phyloP scores from a whole-genome alignment of 495 filamentous ascomycete genomes.

The Eremomyces bilateralis region DNA sequence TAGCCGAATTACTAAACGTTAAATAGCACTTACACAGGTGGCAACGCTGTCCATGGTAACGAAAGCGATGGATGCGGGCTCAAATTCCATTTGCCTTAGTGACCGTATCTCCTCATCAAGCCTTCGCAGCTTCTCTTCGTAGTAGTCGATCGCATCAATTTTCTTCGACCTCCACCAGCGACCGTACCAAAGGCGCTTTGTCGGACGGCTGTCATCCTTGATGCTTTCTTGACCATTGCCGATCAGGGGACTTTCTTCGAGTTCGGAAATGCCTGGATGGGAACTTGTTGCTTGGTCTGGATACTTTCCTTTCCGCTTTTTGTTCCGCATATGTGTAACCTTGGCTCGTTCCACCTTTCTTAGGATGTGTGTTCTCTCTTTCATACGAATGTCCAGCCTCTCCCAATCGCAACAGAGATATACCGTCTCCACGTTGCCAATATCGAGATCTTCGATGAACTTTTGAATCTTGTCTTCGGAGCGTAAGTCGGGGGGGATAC shows the following conservation, averaged over 20 bases:
- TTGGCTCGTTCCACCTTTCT: slow-evolving; percentile 59
- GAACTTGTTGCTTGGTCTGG: slow-evolving; percentile 27
- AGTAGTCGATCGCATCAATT: slow-evolving; percentile 86
- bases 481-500: slow-evolving; percentile 59
- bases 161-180: slow-evolving; percentile 47
- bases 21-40: slow-evolving; percentile 27
- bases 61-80: slow-evolving; percentile 66
- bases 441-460: slow-evolving; percentile 66
- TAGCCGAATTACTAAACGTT: not conserved
- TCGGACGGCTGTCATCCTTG: slow-evolving; percentile 35
- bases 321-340: too few species aligned
- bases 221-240: slow-evolving; percentile 20
- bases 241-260: slow-evolving; percentile 32
- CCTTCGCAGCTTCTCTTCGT: slow-evolving; percentile 61
- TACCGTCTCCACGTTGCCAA: slow-evolving; percentile 85
- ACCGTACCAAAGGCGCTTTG: slow-evolving; percentile 57
- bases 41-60: slow-evolving; percentile 93
- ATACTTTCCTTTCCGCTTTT: too few species aligned
- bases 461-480: slow-evolving; percentile 69
- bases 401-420: slow-evolving; percentile 77
- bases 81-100: slow-evolving; percentile 55
- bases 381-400: slow-evolving; percentile 55
- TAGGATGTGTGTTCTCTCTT: slow-evolving; percentile 38
- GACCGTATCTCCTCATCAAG: slow-evolving; percentile 54
- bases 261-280: slow-evolving; percentile 15